These are phyloP conservation scores for Fusarium sacchari DNA, from an alignment of 2,329 filamentous ascomycete genomes.

Conservation along the genomic window DNA sequence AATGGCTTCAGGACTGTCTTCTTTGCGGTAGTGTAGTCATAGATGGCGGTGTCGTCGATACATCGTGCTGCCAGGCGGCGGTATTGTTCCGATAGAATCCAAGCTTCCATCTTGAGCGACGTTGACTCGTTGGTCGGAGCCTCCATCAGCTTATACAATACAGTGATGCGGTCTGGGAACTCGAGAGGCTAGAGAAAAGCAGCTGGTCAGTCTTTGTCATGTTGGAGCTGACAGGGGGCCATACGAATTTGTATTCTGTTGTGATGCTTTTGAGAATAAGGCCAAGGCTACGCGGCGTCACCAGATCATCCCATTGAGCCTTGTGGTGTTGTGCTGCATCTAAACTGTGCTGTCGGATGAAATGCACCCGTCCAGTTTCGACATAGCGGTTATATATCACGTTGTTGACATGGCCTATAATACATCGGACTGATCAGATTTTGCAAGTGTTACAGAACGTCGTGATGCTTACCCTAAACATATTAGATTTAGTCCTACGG, in stretches of 20 bases:
- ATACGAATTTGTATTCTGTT: slow-evolving; percentile 30
- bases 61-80: slow-evolving; percentile 25
- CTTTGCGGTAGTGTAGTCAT: slow-evolving; percentile 15
- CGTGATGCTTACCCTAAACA: neutral
- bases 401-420: slow-evolving; percentile 27
- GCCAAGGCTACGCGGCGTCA: slow-evolving; percentile 2
- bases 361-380: slow-evolving; percentile 23
- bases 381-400: slow-evolving; percentile 34
- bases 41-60: slow-evolving; percentile 23
- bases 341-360: slow-evolving; percentile 12
- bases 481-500: neutral
- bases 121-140: slow-evolving; percentile 21
- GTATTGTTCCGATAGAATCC: slow-evolving; percentile 24
- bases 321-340: slow-evolving; percentile 6
- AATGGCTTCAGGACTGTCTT: slow-evolving; percentile 26
- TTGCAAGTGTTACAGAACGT: accelerated
- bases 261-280: slow-evolving; percentile 33
- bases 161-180: slow-evolving; percentile 20
- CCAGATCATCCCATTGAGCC: slow-evolving; percentile 20
- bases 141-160: slow-evolving; percentile 24
- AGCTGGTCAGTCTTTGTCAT: neutral
- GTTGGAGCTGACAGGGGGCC: accelerated
- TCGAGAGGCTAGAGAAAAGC: neutral
- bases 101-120: slow-evolving; percentile 25
- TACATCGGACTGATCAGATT: neutral